Evolutionary conservation across 2,329 filamentous ascomycete species (phyloP).

Genomic region (Samsoniella hepiali): DNA sequence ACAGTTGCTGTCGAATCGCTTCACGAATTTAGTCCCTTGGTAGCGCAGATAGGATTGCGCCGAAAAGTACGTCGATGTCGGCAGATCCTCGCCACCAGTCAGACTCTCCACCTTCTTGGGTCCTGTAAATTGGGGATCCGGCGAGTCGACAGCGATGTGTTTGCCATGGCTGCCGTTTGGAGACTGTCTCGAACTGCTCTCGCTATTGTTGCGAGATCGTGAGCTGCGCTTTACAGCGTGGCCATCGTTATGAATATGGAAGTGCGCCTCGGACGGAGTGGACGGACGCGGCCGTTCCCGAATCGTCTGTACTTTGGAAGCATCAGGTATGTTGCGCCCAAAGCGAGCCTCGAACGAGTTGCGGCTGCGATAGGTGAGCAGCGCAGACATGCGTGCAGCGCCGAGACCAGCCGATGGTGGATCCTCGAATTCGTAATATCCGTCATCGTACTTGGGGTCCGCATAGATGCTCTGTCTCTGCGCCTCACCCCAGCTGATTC

Average conservation of each 20-base stretch:
- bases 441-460: slow-evolving; percentile 96
- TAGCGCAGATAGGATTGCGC: slow-evolving; percentile 97
- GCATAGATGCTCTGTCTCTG: slow-evolving; percentile 94
- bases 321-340: slow-evolving; percentile 86
- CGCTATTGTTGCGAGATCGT: slow-evolving; percentile 47
- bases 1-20: slow-evolving; percentile 95
- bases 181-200: slow-evolving; percentile 22
- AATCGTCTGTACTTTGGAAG: slow-evolving; percentile 78
- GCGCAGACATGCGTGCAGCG: slow-evolving; percentile 92
- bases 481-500: slow-evolving; percentile 86
- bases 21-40: slow-evolving; percentile 94
- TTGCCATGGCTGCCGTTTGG: slow-evolving; percentile 30
- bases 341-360: slow-evolving; percentile 97
- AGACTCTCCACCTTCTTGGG: slow-evolving; percentile 48
- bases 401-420: slow-evolving; percentile 84
- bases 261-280: slow-evolving; percentile 68
- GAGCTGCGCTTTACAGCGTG: slow-evolving; percentile 59
- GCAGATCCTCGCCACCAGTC: slow-evolving; percentile 48
- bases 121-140: slow-evolving; percentile 68
- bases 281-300: slow-evolving; percentile 60
- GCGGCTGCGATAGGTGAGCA: slow-evolving; percentile 92
- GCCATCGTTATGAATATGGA: slow-evolving; percentile 80
- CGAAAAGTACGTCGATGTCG: slow-evolving; percentile 86
- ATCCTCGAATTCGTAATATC: slow-evolving; percentile 86
- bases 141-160: slow-evolving; percentile 26